Percentiles rank a stretch among this genome's conserved stretches.
These are phyloP conservation scores for Pythium biforme DNA, from an alignment of 352 stramenopile genomes.

Conservation along the genomic window DNA sequence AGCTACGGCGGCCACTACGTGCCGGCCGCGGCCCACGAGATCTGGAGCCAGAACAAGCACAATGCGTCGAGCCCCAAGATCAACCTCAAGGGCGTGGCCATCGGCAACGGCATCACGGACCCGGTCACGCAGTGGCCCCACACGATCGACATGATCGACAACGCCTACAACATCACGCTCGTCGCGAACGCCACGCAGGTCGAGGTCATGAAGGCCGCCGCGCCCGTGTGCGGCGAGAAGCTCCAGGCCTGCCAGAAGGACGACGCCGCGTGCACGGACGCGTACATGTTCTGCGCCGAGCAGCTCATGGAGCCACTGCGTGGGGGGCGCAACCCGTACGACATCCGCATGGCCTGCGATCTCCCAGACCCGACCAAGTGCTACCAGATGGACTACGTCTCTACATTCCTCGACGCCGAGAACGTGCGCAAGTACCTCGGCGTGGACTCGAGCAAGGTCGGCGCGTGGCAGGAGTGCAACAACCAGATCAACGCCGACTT, in stretches of 20 bases:
- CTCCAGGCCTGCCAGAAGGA: conserved; percentile 40
- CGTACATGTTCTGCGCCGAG: conserved; percentile 37
- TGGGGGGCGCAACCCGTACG: conserved; percentile 66
- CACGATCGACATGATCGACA: conserved; percentile 63
- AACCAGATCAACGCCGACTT: conserved; percentile 68
- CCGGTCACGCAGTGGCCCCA: conserved; percentile 55
- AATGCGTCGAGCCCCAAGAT: conserved; percentile 27
- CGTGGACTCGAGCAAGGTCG: conserved; percentile 32
- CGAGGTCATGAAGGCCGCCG: conserved; percentile 30
- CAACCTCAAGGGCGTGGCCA: conserved; percentile 57
- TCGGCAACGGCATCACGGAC: conserved; percentile 77
- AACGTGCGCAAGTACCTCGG: conserved; percentile 40
- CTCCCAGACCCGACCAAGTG: conserved; percentile 63
- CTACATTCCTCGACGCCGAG: conserved; percentile 28
- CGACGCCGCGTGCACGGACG: conserved; percentile 34
- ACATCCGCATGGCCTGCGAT: conserved; percentile 61
- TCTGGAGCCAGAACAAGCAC: conserved; percentile 37
- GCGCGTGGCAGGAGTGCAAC: conserved; percentile 91
- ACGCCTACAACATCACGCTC: conserved; percentile 70
- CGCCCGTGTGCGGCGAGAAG: conserved; percentile 35
- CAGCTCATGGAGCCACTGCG: conserved; percentile 41
- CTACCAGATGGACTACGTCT: conserved; percentile 54
- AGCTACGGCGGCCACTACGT: conserved; percentile 62
- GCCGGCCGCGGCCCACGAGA: conserved; percentile 37
- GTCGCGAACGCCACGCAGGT: conserved; percentile 46